These are phyloP conservation scores for Colletotrichum chrysophilum DNA, from an alignment of 2,329 filamentous ascomycete genomes.

Conservation along the genomic window DNA sequence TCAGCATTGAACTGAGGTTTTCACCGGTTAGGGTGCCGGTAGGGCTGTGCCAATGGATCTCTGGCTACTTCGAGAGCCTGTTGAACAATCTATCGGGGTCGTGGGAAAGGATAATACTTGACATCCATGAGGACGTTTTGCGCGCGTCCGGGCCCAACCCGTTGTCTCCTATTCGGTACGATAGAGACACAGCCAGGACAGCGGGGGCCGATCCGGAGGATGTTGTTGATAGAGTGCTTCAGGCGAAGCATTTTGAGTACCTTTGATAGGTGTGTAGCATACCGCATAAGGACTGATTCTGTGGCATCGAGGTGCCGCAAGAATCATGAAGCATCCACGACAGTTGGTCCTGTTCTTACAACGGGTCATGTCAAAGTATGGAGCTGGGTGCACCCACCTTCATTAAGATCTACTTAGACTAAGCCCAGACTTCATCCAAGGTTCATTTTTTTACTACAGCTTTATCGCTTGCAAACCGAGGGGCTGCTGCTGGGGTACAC, in stretches of 20 bases:
- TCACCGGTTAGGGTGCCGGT: rapidly evolving
- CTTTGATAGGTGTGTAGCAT: background rate
- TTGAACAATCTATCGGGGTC: background rate
- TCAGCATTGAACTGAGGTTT: background rate
- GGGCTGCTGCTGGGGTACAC: too few relatives aligned
- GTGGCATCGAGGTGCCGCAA: background rate
- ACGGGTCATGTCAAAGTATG: background rate
- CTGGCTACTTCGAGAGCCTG: background rate
- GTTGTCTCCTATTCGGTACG: background rate
- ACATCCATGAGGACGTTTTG: background rate
- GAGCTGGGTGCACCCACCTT: background rate
- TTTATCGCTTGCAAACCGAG: too few relatives aligned
- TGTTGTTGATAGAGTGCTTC: background rate
- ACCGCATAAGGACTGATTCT: too few relatives aligned
- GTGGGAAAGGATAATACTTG: background rate
- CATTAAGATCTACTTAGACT: background rate
- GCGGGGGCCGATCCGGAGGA: background rate
- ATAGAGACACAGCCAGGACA: background rate
- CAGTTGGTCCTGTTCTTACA: background rate
- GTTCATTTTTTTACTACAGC: too few relatives aligned
- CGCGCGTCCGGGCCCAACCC: background rate
- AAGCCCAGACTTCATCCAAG: background rate
- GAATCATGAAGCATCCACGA: background rate
- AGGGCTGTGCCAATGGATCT: background rate
- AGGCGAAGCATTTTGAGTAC: background rate